A percentile compares a stretch with the other conserved stretches of the same genome.
phyloP scores from a whole-genome alignment of 1,139 yeast species.

The Pichia sp. region DNA sequence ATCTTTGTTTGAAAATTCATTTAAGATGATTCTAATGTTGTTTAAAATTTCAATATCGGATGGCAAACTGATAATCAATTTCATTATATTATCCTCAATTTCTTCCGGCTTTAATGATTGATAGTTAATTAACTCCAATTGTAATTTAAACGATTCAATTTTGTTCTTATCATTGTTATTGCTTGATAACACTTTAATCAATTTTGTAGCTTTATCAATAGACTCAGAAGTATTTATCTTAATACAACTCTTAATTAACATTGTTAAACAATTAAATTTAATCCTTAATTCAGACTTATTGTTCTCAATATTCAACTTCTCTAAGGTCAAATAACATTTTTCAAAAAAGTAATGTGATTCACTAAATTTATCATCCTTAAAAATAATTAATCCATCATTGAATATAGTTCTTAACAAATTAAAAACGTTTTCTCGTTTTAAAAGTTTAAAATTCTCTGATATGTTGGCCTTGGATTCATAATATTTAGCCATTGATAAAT shows the following conservation, averaged over 20 bases:
- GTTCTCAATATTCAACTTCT: conserved; percentile 11
- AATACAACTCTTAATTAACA: conserved; percentile 21
- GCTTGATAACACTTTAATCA: conserved; percentile 16
- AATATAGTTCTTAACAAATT: conserved; percentile 24
- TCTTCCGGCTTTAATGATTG: conserved; percentile 5
- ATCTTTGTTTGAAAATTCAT: conserved; percentile 20
- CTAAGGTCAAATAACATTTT: conserved; percentile 14
- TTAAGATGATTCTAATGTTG: conserved; percentile 8
- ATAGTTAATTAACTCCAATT: conserved; percentile 17
- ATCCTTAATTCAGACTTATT: conserved; percentile 4
- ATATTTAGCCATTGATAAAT: conserved; percentile 25
- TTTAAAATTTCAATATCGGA: conserved; percentile 15
- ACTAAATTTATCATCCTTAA: conserved; percentile 11
- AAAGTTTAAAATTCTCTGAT: neutral
- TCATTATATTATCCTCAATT: conserved; percentile 26
- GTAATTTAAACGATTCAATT: conserved; percentile 23
- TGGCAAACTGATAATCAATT: conserved; percentile 25
- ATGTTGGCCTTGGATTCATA: conserved; percentile 26
- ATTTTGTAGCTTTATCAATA: conserved; percentile 12
- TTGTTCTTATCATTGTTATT: conserved; percentile 11
- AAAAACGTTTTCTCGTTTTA: conserved; percentile 7
- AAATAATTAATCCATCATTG: conserved; percentile 22
- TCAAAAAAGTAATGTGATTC: conserved; percentile 21
- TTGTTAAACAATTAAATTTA: conserved; percentile 6
- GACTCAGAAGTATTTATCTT: conserved; percentile 17